Evolutionary conservation across 2,329 filamentous ascomycete genomes (phyloP).

Genomic region (Apiospora sp.): DNA sequence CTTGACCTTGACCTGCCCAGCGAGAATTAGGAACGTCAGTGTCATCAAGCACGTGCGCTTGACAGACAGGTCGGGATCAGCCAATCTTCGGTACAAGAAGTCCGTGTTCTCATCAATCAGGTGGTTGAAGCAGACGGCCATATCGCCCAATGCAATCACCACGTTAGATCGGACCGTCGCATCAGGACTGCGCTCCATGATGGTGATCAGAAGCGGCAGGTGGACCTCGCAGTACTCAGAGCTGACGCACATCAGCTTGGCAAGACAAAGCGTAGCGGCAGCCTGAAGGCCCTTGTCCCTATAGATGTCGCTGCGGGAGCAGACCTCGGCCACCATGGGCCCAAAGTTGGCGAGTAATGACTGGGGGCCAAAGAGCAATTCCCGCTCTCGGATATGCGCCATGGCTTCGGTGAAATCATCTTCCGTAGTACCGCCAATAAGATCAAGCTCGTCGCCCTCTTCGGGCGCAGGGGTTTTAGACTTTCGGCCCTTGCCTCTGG

Average conservation of each 20-base stretch:
- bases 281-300: conserved; percentile 89
- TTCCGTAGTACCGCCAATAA: conserved; percentile 95
- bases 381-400: conserved; percentile 82
- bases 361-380: conserved; percentile 79
- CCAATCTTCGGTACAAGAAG: conserved; percentile 92
- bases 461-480: conserved; percentile 52
- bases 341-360: conserved; percentile 92
- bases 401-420: conserved; percentile 92
- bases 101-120: conserved; percentile 99
- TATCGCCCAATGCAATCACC: conserved; percentile 95
- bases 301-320: conserved; percentile 92
- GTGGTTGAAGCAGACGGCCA: conserved; percentile 99
- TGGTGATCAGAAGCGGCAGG: conserved; percentile 92
- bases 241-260: conserved; percentile 98
- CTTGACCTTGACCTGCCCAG: conserved; percentile 99
- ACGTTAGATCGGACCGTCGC: conserved; percentile 94
- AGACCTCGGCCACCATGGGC: conserved; percentile 90
- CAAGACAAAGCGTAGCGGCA: conserved; percentile 90
- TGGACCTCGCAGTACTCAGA: conserved; percentile 96
- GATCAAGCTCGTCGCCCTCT: conserved; percentile 88
- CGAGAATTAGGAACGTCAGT: conserved; percentile 93
- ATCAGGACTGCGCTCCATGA: conserved; percentile 93
- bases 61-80: conserved; percentile 86
- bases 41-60: conserved; percentile 99
- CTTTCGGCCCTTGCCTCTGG: conserved; percentile 39